A percentile compares a stretch with the other conserved stretches of the same genome.
Evolutionary conservation across 305 asterid species (phyloP).

Genomic region (Ajuga reptans): DNA sequence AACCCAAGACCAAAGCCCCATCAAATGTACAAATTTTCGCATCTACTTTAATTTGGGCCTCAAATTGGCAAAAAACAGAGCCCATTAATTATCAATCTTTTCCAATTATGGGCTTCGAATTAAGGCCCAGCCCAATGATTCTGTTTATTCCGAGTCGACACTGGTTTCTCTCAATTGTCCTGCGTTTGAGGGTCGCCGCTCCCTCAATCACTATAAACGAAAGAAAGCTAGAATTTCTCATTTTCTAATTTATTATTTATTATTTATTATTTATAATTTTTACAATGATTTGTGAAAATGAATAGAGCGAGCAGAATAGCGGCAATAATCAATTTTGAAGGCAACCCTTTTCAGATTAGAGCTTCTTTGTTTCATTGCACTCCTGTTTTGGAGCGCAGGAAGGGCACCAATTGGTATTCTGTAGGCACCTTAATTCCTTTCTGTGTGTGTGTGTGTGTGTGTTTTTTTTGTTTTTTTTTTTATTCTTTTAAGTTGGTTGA

Average conservation of each 20-base stretch:
- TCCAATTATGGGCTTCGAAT: background rate
- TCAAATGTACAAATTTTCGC: no score
- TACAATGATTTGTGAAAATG: slow-evolving; percentile 40
- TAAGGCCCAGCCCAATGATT: slow-evolving; percentile 1
- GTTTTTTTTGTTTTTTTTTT: background rate
- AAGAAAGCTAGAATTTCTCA: background rate
- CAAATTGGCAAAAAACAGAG: background rate
- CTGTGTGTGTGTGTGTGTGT: no score
- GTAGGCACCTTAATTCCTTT: slow-evolving; percentile 29
- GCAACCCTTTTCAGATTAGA: slow-evolving; percentile 43
- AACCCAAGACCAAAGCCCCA: no score
- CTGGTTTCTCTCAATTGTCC: slow-evolving; percentile 18
- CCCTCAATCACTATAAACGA: background rate
- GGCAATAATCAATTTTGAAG: slow-evolving; percentile 34
- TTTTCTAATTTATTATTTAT: background rate
- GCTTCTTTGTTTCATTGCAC: slow-evolving; percentile 53
- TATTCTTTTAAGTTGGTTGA: background rate
- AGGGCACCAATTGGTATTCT: slow-evolving; percentile 54
- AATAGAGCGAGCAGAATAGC: slow-evolving; percentile 38
- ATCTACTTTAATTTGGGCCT: background rate
- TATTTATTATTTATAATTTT: no score
- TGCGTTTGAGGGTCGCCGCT: slow-evolving; percentile 26
- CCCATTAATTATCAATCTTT: background rate
- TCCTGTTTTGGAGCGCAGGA: slow-evolving; percentile 60
- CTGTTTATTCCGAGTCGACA: slow-evolving; percentile 17